Percentiles rank a stretch among this genome's conserved stretches.
These are phyloP conservation scores for Leptographium flavum DNA, from an alignment of 2,329 filamentous ascomycete genomes.

Conservation along the genomic window DNA sequence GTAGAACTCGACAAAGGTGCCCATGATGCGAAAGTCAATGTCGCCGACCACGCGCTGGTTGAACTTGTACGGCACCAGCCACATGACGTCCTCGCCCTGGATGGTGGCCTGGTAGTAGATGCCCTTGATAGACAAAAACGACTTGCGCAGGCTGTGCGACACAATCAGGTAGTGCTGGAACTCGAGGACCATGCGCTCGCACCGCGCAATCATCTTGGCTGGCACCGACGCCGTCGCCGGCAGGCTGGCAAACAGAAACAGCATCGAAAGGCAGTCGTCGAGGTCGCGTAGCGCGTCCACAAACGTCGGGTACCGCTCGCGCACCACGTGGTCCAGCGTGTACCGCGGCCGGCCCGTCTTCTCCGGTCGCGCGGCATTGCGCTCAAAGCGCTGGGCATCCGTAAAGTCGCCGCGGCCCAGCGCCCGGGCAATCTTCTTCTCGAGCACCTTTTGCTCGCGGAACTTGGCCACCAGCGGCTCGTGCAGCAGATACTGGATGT, in stretches of 20 bases:
- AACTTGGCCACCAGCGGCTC: slow-evolving; percentile 91
- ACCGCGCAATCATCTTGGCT: slow-evolving; percentile 88
- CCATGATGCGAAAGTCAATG: slow-evolving; percentile 98
- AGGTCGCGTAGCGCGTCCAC: slow-evolving; percentile 86
- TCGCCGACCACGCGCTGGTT: slow-evolving; percentile 89
- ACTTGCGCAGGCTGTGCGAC: slow-evolving; percentile 83
- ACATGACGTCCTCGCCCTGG: slow-evolving; percentile 90
- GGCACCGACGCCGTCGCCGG: slow-evolving; percentile 82
- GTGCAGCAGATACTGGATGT: slow-evolving; percentile 96
- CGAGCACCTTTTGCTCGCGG: slow-evolving; percentile 88
- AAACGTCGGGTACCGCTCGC: slow-evolving; percentile 96
- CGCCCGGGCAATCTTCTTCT: slow-evolving; percentile 93
- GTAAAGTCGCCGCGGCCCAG: slow-evolving; percentile 82
- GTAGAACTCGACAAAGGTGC: slow-evolving; percentile 97
- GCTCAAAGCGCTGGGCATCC: slow-evolving; percentile 76
- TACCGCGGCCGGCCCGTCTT: slow-evolving; percentile 82
- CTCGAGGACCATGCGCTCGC: slow-evolving; percentile 83
- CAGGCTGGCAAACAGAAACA: slow-evolving; percentile 94
- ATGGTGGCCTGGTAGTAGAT: slow-evolving; percentile 99
- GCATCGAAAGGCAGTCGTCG: slow-evolving; percentile 91
- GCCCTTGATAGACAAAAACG: slow-evolving; percentile 95
- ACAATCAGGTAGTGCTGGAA: slow-evolving; percentile 97
- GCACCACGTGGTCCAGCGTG: slow-evolving; percentile 90
- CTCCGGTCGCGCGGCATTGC: slow-evolving; percentile 75
- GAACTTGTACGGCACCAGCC: slow-evolving; percentile 96